Evolutionary conservation across 495 filamentous ascomycete genomes (phyloP), one percentile per base, ranked within the genome.

Genomic region (Penicillium desertorum): DNA sequence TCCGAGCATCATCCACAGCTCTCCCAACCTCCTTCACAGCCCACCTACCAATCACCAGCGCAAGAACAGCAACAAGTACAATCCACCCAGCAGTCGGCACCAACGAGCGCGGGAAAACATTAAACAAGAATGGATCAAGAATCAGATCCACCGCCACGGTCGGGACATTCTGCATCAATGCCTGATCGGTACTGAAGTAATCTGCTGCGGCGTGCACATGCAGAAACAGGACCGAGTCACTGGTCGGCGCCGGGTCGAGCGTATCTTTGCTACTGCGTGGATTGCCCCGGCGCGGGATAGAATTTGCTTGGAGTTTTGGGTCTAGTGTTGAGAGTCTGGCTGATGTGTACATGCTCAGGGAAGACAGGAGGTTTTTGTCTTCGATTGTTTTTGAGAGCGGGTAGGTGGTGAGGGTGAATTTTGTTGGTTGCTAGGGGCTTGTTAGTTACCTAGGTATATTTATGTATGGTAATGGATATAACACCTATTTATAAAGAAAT

Each of bases 101-200:
- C 19, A 94, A 71, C 19, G 88, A 90, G 48, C 79, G 75, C 10
- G 90, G 90, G 57, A 93, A 77, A 7, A 88, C 62, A 71, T 91
- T 90, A 60, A 83, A 72, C 37, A 92, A 44, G 59, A 84, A 97
- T 20, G 91, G 91, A 74, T 98, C 94, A 23, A 98, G 83, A 68
- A 97, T 83, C 51, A 98, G 80, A 70, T 98, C 92, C 19, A 87
- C 90, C 52, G 79, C 71, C 20, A 97, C 91, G 1, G 84, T 79
- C 3, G 89, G 88, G 11, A 90, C 87, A 60, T 83, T 62, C 47
- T 75, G 67, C 93, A 98, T 97, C 61, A 96, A 77, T 2, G 81
- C 80, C 45, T 76, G 65, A 59, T 97, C 82, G 34, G 79, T 71
- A 17, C 88, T 87, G 71, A 86, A 95, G 76, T 91, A 98, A 56